phyloP scores from a whole-genome alignment of 1,284 basidiomycete species.

The Stereum hirsutum region DNA sequence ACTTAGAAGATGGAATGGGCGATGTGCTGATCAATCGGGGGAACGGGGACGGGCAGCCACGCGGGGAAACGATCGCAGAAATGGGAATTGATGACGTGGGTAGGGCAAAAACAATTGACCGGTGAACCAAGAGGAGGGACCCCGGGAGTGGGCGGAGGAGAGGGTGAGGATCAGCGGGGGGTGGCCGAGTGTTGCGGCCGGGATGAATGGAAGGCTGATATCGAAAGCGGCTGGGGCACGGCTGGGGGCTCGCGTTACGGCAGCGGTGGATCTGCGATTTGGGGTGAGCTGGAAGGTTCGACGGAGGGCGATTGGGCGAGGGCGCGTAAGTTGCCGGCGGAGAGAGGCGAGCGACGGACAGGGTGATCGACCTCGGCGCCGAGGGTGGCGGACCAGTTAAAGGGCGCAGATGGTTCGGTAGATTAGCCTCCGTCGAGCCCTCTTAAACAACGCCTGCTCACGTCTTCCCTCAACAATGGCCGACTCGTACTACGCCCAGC shows the following conservation, averaged over 20 bases:
- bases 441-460: too few relatives aligned
- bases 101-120: not conserved
- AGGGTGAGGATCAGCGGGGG: not conserved
- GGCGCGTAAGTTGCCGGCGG: slow-evolving; percentile 12
- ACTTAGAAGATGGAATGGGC: too few relatives aligned
- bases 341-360: not conserved
- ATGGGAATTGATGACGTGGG: not conserved
- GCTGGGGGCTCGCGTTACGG: slow-evolving; percentile 10
- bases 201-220: slow-evolving; percentile 3
- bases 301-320: slow-evolving; percentile 13
- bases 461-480: too few relatives aligned
- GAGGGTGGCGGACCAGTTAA: slow-evolving; percentile 24
- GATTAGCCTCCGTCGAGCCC: too few relatives aligned
- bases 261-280: slow-evolving; percentile 7
- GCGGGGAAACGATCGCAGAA: too few relatives aligned
- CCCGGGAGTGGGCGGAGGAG: not conserved
- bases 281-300: slow-evolving; percentile 10
- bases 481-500: slow-evolving; percentile 63
- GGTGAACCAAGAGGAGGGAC: not conserved
- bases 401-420: too few relatives aligned
- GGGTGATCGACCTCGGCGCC: slow-evolving; percentile 24
- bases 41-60: too few relatives aligned
- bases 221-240: slow-evolving; percentile 8
- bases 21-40: too few relatives aligned
- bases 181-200: not conserved